These are phyloP conservation scores for Arachis stenosperma DNA, from an alignment of 306 rosid species.

Conservation along the genomic window DNA sequence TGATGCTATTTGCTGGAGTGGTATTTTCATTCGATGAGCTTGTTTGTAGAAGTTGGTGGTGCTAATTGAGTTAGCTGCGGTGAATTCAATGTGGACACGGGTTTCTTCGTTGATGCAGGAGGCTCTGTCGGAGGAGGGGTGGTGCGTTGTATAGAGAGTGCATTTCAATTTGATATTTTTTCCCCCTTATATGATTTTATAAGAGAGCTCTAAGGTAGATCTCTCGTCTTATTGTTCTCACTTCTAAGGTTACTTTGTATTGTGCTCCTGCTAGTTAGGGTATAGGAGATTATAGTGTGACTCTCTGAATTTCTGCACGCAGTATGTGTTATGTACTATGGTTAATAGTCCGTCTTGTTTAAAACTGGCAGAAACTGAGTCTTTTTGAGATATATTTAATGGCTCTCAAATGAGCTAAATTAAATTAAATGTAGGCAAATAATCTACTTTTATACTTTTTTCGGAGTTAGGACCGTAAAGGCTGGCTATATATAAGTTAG, in stretches of 20 bases:
- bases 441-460: background rate
- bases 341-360: background rate
- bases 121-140: background rate
- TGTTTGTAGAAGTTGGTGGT: constrained; percentile 22
- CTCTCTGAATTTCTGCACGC: background rate
- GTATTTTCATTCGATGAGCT: background rate
- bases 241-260: background rate
- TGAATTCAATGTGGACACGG: constrained; percentile 16
- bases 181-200: constrained; percentile 3
- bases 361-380: background rate
- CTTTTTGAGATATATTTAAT: constrained; percentile 17
- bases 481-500: background rate
- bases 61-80: constrained; percentile 13
- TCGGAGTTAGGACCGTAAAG: background rate
- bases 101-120: constrained; percentile 3
- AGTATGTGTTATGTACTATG: background rate
- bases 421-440: background rate
- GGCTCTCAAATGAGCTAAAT: background rate
- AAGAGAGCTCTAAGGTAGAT: background rate
- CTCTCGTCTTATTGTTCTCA: background rate
- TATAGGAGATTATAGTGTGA: background rate
- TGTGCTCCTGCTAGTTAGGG: background rate
- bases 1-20: constrained; percentile 6
- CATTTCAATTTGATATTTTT: background rate
- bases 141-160: constrained; percentile 1